phyloP scores from a whole-genome alignment of 2,329 filamentous ascomycete species.

The Daldinia sp. region DNA sequence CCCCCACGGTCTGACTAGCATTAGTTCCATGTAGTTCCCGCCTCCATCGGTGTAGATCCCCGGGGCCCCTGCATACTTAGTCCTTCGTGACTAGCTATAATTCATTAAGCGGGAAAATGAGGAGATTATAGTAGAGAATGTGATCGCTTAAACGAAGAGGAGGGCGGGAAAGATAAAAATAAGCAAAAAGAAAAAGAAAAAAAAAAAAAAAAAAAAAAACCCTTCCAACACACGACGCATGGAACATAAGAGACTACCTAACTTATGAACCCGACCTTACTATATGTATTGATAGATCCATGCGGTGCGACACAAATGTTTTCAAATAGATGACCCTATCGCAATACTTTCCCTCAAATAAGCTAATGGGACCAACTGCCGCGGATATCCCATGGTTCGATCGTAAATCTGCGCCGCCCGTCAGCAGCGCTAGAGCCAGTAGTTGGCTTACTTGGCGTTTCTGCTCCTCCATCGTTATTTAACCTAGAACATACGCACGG shows the following conservation, averaged over 20 bases:
- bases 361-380: constrained; percentile 36
- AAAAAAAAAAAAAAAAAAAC: not conserved
- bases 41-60: constrained; percentile 29
- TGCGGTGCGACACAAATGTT: constrained; percentile 1
- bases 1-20: constrained; percentile 24
- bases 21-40: constrained; percentile 36
- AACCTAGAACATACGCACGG: constrained; percentile 33
- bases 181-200: not conserved
- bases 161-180: constrained; percentile 7
- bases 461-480: constrained; percentile 29
- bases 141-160: constrained; percentile 7
- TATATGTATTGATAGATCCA: not conserved
- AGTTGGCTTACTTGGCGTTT: constrained; percentile 22
- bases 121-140: constrained; percentile 17
- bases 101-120: constrained; percentile 12
- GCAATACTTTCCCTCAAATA: constrained; percentile 26
- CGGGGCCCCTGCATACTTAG: constrained; percentile 31
- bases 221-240: not conserved
- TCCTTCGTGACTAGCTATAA: constrained; percentile 8
- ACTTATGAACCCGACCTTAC: too few species aligned
- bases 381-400: constrained; percentile 30
- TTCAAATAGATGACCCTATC: constrained; percentile 9
- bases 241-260: not conserved
- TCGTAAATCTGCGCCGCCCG: constrained; percentile 30
- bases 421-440: constrained; percentile 26